These are phyloP conservation scores for Diaporthe velutina DNA, from an alignment of 2,329 filamentous ascomycete genomes.

Conservation along the genomic window DNA sequence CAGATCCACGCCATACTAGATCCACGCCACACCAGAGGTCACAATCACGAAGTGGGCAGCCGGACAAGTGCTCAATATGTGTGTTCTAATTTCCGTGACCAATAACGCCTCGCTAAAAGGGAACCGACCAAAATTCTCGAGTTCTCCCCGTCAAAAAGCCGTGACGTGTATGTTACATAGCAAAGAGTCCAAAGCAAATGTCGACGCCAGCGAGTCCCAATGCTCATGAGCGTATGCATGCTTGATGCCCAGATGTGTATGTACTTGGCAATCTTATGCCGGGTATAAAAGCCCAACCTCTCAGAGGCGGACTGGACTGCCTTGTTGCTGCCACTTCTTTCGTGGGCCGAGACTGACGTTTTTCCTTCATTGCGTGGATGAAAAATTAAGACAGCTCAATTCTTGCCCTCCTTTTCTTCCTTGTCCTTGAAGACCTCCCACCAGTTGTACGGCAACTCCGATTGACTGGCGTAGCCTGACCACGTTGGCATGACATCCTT, in stretches of 20 bases:
- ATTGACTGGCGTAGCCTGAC: slow-evolving; percentile 57
- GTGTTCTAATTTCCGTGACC: slow-evolving; percentile 11
- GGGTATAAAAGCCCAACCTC: slow-evolving; percentile 25
- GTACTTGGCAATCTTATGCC: slow-evolving; percentile 20
- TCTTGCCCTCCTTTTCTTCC: slow-evolving; percentile 27
- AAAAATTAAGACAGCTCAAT: not conserved
- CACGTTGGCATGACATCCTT: slow-evolving; percentile 68
- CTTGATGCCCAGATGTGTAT: slow-evolving; percentile 14
- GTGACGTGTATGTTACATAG: slow-evolving; percentile 22
- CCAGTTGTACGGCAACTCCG: slow-evolving; percentile 52
- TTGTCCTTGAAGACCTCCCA: slow-evolving; percentile 39
- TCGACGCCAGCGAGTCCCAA: not conserved
- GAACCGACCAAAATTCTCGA: slow-evolving; percentile 19
- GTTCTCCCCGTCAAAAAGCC: not conserved
- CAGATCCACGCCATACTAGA: not conserved
- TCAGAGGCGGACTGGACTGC: slow-evolving; percentile 1
- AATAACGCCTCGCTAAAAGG: slow-evolving; percentile 27
- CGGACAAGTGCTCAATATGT: not conserved
- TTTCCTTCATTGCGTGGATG: not conserved
- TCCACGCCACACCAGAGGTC: not conserved
- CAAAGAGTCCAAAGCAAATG: slow-evolving; percentile 26
- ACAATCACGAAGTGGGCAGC: not conserved
- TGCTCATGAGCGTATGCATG: not conserved
- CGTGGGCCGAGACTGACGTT: not conserved
- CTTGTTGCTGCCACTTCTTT: not conserved